Evolutionary conservation across 352 stramenopile species (phyloP), one percentile per base, ranked within the genome.

Genomic region (Pythium dissimile): DNA sequence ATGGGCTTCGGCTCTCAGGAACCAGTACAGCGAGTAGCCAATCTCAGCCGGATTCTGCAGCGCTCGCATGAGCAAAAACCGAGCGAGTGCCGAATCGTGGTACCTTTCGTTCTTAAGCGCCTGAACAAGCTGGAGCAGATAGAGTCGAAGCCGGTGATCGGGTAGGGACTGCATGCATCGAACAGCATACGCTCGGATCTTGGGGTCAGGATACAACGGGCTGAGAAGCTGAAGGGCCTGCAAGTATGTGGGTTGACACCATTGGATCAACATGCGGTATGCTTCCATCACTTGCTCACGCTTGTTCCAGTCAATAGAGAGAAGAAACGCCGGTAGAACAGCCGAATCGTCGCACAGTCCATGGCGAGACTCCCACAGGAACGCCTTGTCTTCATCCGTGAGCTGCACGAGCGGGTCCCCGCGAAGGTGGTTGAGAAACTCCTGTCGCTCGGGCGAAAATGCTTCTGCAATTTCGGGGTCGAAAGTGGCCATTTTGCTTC

Each of bases 111-210:
- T 92, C 53, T 95, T 93, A 21, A 93, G 54, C 7, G 82, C 81
- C 28, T 96, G 87, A 0, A 95, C 83, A 6, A 96, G 77, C 50
- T 96, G 87, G 3, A 90, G 77, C 5, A 96, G 58, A 54, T 92
- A 97, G 18, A 95, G 59, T n/a, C 80, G 71, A 11, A 98, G 70
- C 1, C 94, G 83, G 35, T 96, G 76, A 51, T 97, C 92, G 0
- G 80, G 73, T 1, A 97, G 55, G 2, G 72, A 73, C 41, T 97
- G 80, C 54, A 98, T 87, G 56, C 84, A 96, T 2, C 88, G 83
- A 38, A 97, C 92, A 16, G 92, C 92, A 50, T 96, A 96, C 1
- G 91, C 89, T n/a, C 92, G 83, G 9, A 98, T 87, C 69, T 97
- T 96, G 1, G 92, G 91, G 54, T 98, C 91, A 13, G 89, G 76